These are phyloP conservation scores for Lablab purpureus DNA, from an alignment of 306 rosid genomes.

Conservation along the genomic window DNA sequence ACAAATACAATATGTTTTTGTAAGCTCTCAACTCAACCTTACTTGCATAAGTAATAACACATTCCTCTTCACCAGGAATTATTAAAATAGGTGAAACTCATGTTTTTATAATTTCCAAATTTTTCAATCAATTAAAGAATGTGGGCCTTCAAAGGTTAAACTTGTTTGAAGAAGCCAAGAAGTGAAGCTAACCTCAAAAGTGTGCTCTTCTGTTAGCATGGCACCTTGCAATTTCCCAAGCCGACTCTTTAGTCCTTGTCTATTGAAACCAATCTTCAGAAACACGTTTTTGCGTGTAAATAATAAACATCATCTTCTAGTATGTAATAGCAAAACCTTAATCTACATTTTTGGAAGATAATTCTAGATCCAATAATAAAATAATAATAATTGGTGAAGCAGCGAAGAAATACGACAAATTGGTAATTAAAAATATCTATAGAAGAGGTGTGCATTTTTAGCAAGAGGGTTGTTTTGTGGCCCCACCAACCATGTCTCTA, in stretches of 20 bases:
- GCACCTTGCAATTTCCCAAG: slow-evolving; percentile 41
- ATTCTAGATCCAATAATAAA: neutral
- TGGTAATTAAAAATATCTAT: neutral
- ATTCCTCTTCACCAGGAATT: too few species aligned
- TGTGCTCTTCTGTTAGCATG: neutral
- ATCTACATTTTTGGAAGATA: neutral
- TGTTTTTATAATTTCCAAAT: too few species aligned
- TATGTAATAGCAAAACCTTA: neutral
- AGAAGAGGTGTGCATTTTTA: neutral
- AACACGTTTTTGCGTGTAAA: too few species aligned
- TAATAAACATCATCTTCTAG: neutral
- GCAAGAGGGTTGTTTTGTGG: neutral
- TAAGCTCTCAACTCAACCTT: neutral
- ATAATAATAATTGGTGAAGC: neutral
- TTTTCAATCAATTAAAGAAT: too few species aligned
- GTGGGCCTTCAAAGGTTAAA: slow-evolving; percentile 28
- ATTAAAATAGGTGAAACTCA: too few species aligned
- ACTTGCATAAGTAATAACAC: neutral
- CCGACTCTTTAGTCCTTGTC: neutral
- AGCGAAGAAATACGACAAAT: neutral
- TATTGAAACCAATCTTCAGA: neutral
- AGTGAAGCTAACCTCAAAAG: slow-evolving; percentile 19
- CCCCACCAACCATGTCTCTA: neutral
- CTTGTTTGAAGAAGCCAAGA: slow-evolving; percentile 42
- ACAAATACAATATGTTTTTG: neutral